Percentiles rank a stretch among this genome's conserved stretches.
Conservation (phyloP, 2,329 filamentous ascomycete genomes). For the Epicoccum nigrum region DNA sequence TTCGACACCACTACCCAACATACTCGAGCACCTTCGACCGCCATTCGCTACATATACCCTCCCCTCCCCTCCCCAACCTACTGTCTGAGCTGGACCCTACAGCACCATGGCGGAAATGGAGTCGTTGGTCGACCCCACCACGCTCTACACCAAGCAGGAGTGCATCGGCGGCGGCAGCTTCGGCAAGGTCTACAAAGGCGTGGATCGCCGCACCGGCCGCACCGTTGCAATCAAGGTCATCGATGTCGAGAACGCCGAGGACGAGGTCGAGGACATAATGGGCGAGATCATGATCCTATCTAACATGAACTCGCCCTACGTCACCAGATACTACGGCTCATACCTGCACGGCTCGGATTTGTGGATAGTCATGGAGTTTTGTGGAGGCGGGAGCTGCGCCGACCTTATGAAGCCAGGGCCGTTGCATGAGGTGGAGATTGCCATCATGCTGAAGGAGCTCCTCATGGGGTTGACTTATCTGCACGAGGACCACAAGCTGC, state of each 20-base stretch:
- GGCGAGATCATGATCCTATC: conserved; percentile 98
- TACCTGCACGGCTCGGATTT: conserved; percentile 94
- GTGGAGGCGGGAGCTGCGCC: conserved; percentile 92
- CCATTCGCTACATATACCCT: neutral
- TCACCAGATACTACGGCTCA: conserved; percentile 97
- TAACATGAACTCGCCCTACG: conserved; percentile 92
- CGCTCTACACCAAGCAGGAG: conserved; percentile 81
- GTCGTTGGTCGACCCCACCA: conserved; percentile 78
- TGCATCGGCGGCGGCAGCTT: conserved; percentile 91
- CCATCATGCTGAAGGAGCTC: conserved; percentile 90
- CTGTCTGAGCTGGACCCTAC: neutral
- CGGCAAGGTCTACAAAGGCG: conserved; percentile 97
- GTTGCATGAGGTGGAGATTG: conserved; percentile 94
- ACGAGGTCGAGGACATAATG: conserved; percentile 99
- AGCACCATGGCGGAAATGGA: conserved; percentile 39
- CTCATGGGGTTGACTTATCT: conserved; percentile 90
- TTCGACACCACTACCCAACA: neutral
- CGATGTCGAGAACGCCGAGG: conserved; percentile 97
- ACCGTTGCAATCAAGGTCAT: conserved; percentile 98
- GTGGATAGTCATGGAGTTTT: conserved; percentile 99
- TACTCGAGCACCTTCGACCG: neutral
- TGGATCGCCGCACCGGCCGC: conserved; percentile 91
- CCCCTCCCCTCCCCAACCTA: neutral
- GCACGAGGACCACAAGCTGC: conserved; percentile 93
- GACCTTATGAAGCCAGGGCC: conserved; percentile 93